Conservation (phyloP, 1,284 basidiomycete species). For the Rhodofomes roseus region DNA sequence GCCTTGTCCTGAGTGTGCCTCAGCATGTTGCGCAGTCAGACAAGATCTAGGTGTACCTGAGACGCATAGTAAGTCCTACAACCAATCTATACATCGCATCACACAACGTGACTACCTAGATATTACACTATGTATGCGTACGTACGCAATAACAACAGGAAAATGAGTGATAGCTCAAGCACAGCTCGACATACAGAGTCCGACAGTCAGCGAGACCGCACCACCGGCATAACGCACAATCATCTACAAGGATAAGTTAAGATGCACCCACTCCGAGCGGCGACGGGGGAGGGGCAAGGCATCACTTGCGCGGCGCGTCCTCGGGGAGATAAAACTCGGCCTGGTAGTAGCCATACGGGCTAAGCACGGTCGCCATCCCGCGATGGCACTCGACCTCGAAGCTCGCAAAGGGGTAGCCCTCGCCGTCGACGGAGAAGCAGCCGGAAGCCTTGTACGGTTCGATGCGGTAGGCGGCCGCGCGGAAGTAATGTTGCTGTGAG, state of each 20-base stretch:
- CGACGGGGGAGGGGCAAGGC: neutral
- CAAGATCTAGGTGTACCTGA: too few relatives aligned
- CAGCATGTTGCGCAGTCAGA: too few relatives aligned
- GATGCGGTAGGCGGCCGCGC: conserved; percentile 73
- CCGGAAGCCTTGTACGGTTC: conserved; percentile 59
- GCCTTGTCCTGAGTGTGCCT: too few relatives aligned
- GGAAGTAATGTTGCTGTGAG: conserved; percentile 73
- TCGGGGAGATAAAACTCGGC: conserved; percentile 39
- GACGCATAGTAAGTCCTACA: too few relatives aligned
- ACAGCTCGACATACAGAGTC: too few relatives aligned
- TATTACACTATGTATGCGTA: too few relatives aligned
- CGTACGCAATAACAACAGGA: too few relatives aligned
- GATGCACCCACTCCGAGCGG: neutral
- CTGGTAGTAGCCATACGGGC: conserved; percentile 65
- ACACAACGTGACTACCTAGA: too few relatives aligned
- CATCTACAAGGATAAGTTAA: neutral
- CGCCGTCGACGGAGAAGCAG: conserved; percentile 77
- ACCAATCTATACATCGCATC: too few relatives aligned
- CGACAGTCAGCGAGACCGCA: too few relatives aligned
- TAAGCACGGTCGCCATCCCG: conserved; percentile 67
- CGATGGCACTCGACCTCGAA: conserved; percentile 84
- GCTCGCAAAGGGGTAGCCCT: conserved; percentile 74
- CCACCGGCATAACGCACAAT: too few relatives aligned
- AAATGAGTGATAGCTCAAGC: too few relatives aligned
- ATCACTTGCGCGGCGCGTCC: neutral